Conservation (phyloP, 306 rosid species). For the Calophaca sinica region DNA sequence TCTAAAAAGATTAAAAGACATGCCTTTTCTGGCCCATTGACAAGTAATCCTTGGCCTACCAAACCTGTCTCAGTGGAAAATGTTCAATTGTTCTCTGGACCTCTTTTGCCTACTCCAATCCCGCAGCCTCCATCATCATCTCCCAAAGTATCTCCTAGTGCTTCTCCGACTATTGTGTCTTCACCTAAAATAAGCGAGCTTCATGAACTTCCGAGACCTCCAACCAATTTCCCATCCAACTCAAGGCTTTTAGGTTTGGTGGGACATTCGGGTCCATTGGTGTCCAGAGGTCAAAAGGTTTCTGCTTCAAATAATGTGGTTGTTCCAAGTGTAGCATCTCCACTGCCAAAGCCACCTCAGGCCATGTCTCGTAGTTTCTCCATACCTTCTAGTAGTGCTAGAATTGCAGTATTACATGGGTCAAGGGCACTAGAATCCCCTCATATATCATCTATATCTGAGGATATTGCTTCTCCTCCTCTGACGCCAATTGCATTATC, state of each 20-base stretch:
- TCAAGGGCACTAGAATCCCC: constrained; percentile 60
- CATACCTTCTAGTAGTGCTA: constrained; percentile 75
- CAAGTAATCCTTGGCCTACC: constrained; percentile 65
- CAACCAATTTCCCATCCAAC: constrained; percentile 60
- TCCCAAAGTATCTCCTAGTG: constrained; percentile 72
- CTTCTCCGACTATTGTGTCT: constrained; percentile 80
- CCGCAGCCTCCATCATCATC: constrained; percentile 76
- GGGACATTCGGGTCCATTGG: constrained; percentile 88
- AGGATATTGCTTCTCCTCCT: constrained; percentile 69
- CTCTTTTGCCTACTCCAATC: constrained; percentile 70
- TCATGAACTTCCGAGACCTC: constrained; percentile 98
- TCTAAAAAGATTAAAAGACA: constrained; percentile 73
- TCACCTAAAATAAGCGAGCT: constrained; percentile 95
- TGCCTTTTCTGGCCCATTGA: constrained; percentile 92
- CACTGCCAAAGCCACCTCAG: constrained; percentile 84
- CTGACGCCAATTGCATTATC: constrained; percentile 68
- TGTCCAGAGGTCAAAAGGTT: constrained; percentile 66
- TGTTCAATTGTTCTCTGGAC: constrained; percentile 83
- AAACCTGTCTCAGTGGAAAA: constrained; percentile 54
- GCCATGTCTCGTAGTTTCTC: constrained; percentile 81
- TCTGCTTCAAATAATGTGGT: constrained; percentile 54
- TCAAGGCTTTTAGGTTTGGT: constrained; percentile 65
- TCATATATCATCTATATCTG: constrained; percentile 50
- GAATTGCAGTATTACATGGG: constrained; percentile 56
- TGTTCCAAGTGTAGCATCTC: constrained; percentile 70